Base-by-base conservation (phyloP, 192 early-diverging fungal genomes). In the Haplosporangium gracile region DNA sequence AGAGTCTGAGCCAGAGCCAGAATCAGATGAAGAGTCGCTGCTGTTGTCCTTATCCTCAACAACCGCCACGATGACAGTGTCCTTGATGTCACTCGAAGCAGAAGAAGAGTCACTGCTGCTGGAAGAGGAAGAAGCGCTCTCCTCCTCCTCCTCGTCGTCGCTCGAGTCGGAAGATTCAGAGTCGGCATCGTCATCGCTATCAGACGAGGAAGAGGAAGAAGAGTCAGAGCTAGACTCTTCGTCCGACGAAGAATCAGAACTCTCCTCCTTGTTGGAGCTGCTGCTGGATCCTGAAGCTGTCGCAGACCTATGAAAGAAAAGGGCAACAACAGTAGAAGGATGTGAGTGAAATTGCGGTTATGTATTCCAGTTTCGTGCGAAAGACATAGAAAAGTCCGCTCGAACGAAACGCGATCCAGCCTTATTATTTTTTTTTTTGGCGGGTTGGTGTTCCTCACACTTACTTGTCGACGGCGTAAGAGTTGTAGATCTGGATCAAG, bases 61-160 rank as follows among this genome's bases (percentile, higher is more conserved):
- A 22, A 22, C 65, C 16, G 45, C 60, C 6, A 43, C 68, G 39
- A 76, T 72, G 22, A 51, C 63, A 16, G 79, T 39, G 22, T 80
- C 73, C 42, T 87, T 83, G 45, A 74, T 74, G 43, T 84, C 82
- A 53, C 36, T 36, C 36, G 36, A 36, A 36, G 36, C 36, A 2
- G 90, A 88, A 34, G 87, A 88, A 38, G 87, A 76, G 16, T 88
- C 79, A 15, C 77, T 75, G 70, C 78, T 79, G 79, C 79, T 85
- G 20, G 88, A 89, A n/a, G 80, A 86, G 20, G 89, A 89, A 26
- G 83, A 80, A 29, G 80, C 78, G 39, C 73, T 74, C 53, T 55
- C 60, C 60, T 74, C 73, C 9, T 74, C 73, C 0, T 74, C 73
- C 4, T 55, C 49, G 16, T 76, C 74, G 26, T 79, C 78, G 34